phyloP scores from a whole-genome alignment of 345 rosid species.

The Eucalyptus pauciflora region DNA sequence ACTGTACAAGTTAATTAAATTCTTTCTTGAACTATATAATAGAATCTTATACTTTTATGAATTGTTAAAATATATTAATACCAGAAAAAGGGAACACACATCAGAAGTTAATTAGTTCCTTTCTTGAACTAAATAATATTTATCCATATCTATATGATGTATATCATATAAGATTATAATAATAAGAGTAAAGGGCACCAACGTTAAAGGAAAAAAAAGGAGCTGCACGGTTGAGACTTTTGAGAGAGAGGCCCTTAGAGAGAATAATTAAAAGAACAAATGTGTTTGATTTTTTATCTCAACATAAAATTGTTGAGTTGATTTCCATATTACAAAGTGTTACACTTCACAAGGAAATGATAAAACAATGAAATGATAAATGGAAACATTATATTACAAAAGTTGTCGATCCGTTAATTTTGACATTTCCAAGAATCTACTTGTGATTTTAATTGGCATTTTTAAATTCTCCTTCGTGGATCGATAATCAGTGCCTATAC shows the following conservation, averaged over 20 bases:
- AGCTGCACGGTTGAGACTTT: neutral
- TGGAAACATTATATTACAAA: neutral
- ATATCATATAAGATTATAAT: no score
- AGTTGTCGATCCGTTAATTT: neutral
- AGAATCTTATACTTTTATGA: neutral
- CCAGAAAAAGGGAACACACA: neutral
- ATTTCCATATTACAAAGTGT: neutral
- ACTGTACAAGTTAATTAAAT: neutral
- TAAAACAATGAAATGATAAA: neutral
- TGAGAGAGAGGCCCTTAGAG: neutral
- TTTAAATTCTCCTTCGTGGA: accelerated
- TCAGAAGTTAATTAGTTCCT: neutral
- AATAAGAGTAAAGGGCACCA: neutral
- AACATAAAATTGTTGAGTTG: neutral
- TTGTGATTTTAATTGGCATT: no score
- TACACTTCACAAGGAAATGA: neutral
- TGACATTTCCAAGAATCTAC: neutral
- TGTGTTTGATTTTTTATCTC: neutral
- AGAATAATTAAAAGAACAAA: neutral
- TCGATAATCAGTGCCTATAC: neutral
- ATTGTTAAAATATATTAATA: no score
- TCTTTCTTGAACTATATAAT: no score
- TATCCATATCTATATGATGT: neutral
- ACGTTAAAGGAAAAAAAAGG: neutral
- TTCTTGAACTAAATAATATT: neutral